Evolutionary conservation across 2,329 filamentous ascomycete genomes (phyloP).

Genomic region (Paradendryphiella salina): DNA sequence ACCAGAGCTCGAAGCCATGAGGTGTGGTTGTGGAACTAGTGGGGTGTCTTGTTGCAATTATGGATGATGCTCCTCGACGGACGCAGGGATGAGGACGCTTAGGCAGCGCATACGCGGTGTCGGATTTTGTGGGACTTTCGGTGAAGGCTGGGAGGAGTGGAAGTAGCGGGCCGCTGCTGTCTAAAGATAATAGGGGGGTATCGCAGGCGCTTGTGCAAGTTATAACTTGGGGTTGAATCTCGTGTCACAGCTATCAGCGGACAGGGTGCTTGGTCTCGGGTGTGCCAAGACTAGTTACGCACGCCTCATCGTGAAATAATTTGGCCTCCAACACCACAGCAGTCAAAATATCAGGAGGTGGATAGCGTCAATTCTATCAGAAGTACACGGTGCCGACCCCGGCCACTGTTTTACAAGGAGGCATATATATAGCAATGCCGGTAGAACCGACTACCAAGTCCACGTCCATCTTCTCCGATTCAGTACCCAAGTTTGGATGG

Average conservation of each 20-base stretch:
- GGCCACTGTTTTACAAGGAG: constrained; percentile 47
- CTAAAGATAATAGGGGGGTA: constrained; percentile 25
- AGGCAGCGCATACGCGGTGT: constrained; percentile 40
- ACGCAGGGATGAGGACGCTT: constrained; percentile 41
- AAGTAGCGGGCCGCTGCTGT: constrained; percentile 12
- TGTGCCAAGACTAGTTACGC: constrained; percentile 24
- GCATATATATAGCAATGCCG: constrained; percentile 45
- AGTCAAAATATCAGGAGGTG: constrained; percentile 24
- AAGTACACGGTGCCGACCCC: constrained; percentile 43
- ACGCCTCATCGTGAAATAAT: constrained; percentile 13
- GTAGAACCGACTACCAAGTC: constrained; percentile 37
- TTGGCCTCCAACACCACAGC: constrained; percentile 9
- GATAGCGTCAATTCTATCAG: constrained; percentile 43
- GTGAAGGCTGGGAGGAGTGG: constrained; percentile 13
- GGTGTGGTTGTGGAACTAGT: constrained; percentile 35
- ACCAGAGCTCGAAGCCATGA: constrained; percentile 72
- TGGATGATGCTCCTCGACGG: constrained; percentile 39
- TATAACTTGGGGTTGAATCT: constrained; percentile 27
- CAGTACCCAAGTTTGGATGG: constrained; percentile 21
- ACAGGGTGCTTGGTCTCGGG: constrained; percentile 17
- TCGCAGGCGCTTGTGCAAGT: constrained; percentile 22
- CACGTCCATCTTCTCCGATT: constrained; percentile 32
- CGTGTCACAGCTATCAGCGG: constrained; percentile 31
- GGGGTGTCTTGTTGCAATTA: constrained; percentile 39
- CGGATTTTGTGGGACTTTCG: constrained; percentile 18